These are phyloP conservation scores for Fusarium anthophilum DNA, from an alignment of 2,329 filamentous ascomycete genomes.

Conservation along the genomic window DNA sequence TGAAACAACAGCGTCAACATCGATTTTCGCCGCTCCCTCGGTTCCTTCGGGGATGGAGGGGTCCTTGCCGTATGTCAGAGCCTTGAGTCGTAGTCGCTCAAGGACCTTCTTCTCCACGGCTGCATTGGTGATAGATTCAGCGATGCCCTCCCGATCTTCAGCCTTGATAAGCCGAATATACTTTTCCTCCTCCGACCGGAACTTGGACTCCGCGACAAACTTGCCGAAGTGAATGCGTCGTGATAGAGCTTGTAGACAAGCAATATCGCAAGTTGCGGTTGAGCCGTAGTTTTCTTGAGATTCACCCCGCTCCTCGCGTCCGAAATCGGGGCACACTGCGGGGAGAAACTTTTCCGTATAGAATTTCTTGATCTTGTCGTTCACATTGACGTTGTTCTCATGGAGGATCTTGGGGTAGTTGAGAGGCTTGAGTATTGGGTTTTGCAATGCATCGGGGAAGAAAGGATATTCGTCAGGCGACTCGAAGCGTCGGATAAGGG, in stretches of 20 bases:
- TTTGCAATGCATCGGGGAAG: conserved; percentile 83
- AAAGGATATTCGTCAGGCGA: conserved; percentile 98
- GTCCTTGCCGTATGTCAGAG: conserved; percentile 91
- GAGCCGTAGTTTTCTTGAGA: conserved; percentile 95
- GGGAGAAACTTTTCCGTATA: conserved; percentile 89
- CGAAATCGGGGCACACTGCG: conserved; percentile 79
- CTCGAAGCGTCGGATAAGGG: conserved; percentile 92
- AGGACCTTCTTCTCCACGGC: conserved; percentile 92
- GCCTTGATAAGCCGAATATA: conserved; percentile 87
- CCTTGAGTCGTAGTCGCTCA: conserved; percentile 86
- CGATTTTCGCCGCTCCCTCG: conserved; percentile 78
- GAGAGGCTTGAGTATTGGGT: conserved; percentile 86
- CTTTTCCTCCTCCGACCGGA: conserved; percentile 79
- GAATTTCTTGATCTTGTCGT: conserved; percentile 83
- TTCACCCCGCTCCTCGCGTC: conserved; percentile 82
- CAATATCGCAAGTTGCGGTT: conserved; percentile 89
- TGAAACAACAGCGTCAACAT: conserved; percentile 87
- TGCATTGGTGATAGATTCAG: conserved; percentile 87
- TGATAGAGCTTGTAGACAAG: conserved; percentile 87
- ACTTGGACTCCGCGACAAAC: conserved; percentile 97
- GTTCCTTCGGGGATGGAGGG: conserved; percentile 70
- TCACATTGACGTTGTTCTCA: conserved; percentile 89
- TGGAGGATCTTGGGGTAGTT: conserved; percentile 90
- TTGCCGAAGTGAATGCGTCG: conserved; percentile 97
- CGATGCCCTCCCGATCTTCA: conserved; percentile 82